These are phyloP conservation scores for Linnemannia zychae DNA, from an alignment of 192 early-diverging fungal genomes.

Conservation along the genomic window DNA sequence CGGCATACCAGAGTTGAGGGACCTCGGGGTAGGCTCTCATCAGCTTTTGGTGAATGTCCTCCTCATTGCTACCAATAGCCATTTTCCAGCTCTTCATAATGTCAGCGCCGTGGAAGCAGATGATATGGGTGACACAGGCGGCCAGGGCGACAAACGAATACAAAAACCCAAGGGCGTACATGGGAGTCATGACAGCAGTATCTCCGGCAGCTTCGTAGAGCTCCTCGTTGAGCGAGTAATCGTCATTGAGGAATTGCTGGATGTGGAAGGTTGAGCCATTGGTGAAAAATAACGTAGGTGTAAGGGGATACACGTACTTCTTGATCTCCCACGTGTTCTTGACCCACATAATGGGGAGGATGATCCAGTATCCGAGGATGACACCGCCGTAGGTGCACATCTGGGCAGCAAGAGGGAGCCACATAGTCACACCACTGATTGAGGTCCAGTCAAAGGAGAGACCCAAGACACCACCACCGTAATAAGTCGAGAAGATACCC, in stretches of 20 bases:
- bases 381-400: slow-evolving; percentile 73
- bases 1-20: slow-evolving; percentile 65
- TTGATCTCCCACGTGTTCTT: slow-evolving; percentile 53
- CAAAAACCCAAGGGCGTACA: slow-evolving; percentile 59
- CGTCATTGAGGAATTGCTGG: neutral
- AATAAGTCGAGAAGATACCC: slow-evolving; percentile 42
- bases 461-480: slow-evolving; percentile 74
- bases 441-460: slow-evolving; percentile 81
- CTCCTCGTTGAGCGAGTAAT: slow-evolving; percentile 52
- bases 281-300: slow-evolving; percentile 20
- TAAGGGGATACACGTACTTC: slow-evolving; percentile 14
- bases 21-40: slow-evolving; percentile 61
- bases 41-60: slow-evolving; percentile 57
- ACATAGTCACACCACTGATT: slow-evolving; percentile 33
- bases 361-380: slow-evolving; percentile 76
- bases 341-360: slow-evolving; percentile 74
- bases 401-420: slow-evolving; percentile 60
- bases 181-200: slow-evolving; percentile 61
- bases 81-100: slow-evolving; percentile 55
- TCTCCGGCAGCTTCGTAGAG: slow-evolving; percentile 58
- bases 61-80: slow-evolving; percentile 1
- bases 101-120: slow-evolving; percentile 72
- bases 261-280: slow-evolving; percentile 29
- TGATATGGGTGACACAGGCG: slow-evolving; percentile 65
- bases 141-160: slow-evolving; percentile 65